A percentile compares a stretch with the other conserved stretches of the same genome.
Conservation (phyloP, 805 yeast species). For the Priceomyces medius region DNA sequence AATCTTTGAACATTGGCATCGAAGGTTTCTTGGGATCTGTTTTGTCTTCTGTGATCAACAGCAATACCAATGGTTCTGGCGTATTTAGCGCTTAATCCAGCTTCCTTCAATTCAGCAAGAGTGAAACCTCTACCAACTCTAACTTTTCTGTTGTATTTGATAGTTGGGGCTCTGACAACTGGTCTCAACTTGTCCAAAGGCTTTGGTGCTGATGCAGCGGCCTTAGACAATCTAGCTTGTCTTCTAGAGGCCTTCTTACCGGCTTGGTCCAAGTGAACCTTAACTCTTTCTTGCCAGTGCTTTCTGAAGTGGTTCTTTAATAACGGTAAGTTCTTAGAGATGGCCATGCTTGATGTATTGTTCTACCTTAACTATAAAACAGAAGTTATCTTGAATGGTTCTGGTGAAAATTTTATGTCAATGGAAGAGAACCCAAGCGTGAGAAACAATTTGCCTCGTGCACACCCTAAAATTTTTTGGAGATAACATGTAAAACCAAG, state of each 20-base stretch:
- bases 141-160: slow-evolving; percentile 98
- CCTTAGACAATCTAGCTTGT: slow-evolving; percentile 88
- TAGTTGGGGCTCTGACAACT: slow-evolving; percentile 97
- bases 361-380: slow-evolving; percentile 3
- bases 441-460: background rate
- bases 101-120: slow-evolving; percentile 96
- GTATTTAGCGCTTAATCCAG: slow-evolving; percentile 84
- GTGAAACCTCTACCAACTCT: slow-evolving; percentile 99
- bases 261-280: slow-evolving; percentile 99
- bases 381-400: background rate
- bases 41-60: slow-evolving; percentile 99
- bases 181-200: slow-evolving; percentile 97
- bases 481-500: background rate
- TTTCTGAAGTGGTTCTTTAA: slow-evolving; percentile 99
- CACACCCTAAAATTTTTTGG: slow-evolving; percentile 4
- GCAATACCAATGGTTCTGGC: slow-evolving; percentile 99
- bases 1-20: slow-evolving; percentile 95
- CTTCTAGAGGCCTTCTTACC: slow-evolving; percentile 99
- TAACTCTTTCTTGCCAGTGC: slow-evolving; percentile 99
- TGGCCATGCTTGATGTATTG: slow-evolving; percentile 60
- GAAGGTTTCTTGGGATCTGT: slow-evolving; percentile 94
- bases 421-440: slow-evolving; percentile 3
- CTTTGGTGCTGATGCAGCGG: slow-evolving; percentile 95
- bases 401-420: slow-evolving; percentile 6
- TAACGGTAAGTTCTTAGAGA: slow-evolving; percentile 97